Percentiles rank a stretch among this genome's conserved stretches.
phyloP scores from a whole-genome alignment of 345 rosid species.

The Eucalyptus cladocalyx region DNA sequence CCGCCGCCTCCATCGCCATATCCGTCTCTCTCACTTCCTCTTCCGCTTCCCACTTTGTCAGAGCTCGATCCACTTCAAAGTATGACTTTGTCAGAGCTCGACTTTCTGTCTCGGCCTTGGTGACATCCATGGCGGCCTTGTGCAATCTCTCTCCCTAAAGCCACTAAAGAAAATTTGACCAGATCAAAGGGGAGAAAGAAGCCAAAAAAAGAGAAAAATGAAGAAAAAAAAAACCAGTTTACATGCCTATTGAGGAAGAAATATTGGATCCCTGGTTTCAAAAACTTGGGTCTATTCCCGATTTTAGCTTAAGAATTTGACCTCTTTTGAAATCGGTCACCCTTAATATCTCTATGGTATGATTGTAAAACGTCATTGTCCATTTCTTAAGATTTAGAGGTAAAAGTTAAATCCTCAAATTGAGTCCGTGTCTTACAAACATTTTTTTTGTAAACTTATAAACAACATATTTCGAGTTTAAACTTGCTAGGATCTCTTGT shows the following conservation, averaged over 20 bases:
- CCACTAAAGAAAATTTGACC: fast-evolving
- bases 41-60: background rate
- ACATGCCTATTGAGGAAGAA: background rate
- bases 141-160: background rate
- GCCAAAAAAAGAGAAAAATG: too few species aligned
- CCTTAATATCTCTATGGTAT: background rate
- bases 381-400: background rate
- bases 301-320: background rate
- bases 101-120: background rate
- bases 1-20: background rate
- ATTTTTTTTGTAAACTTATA: background rate
- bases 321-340: fast-evolving
- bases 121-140: background rate
- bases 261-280: background rate
- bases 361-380: background rate
- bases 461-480: fast-evolving
- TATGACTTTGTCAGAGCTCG: background rate
- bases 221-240: background rate
- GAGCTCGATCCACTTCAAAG: background rate
- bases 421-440: background rate
- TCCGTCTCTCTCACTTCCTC: background rate
- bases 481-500: fast-evolving
- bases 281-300: background rate
- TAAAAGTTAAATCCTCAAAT: background rate
- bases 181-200: too few species aligned